Evolutionary conservation across 345 rosid genomes (phyloP), one percentile per base, ranked within the genome.

Genomic region (Sonneratia caseolaris): DNA sequence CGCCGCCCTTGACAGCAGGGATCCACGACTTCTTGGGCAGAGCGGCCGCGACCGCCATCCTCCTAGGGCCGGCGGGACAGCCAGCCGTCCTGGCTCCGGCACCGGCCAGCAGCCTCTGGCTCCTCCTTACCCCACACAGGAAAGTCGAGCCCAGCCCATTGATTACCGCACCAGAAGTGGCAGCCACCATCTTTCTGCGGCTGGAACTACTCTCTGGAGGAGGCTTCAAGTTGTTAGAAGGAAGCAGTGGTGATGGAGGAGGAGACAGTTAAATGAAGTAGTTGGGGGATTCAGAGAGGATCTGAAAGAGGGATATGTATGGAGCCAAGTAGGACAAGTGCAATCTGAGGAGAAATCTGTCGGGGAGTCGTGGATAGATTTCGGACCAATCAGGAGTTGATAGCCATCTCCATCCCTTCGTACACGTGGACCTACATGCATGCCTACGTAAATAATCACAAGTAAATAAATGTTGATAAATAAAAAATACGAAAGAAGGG

Each of bases 11-110:
- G 55, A 95, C 99, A 14, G 37, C 96, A 14, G 99, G 99, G 76
- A 95, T 74, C 99, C 99, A 95, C 4, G 99, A 95, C 74, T 95
- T 91, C 87, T 95, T 91, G 5, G 90, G 75, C 32, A 70, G 74
- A 78, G 81, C 80, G 7, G 84, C 81, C 73, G 76, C 90, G 0
- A 88, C 89, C 11, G 83, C 72, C 62, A 83, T 65, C 78, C 74
- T 91, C 77, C 87, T 81, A 5, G 78, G 0, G 43, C 81, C 78
- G 56, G 38, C 65, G 7, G 53, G 13, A 10, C 14, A 14, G 42
- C 74, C 57, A 9, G 76, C 68, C 6, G 70, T 67, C 79, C 76
- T 76, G 7, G 80, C 56, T n/a, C 75, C 72, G 1, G 64, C 64
- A 3, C 77, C 69, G 19, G 71, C 40, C 76, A 81, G 75, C 38